phyloP scores from a whole-genome alignment of 768 basidiomycete species.

The Lyophyllum decastes region DNA sequence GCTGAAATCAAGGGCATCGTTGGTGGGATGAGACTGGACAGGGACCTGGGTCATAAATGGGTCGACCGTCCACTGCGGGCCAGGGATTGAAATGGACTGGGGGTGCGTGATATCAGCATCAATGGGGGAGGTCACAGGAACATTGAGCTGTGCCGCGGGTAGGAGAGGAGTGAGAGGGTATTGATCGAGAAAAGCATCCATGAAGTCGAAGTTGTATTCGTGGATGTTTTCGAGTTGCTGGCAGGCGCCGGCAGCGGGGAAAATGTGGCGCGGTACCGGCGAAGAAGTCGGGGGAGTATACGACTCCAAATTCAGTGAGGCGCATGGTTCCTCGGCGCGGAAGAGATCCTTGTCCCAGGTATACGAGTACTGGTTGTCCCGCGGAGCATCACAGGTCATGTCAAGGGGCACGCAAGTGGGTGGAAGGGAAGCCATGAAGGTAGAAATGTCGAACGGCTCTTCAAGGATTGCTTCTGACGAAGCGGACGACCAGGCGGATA shows the following conservation, averaged over 20 bases:
- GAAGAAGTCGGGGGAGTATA: not conserved
- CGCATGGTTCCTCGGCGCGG: not conserved
- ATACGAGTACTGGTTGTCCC: not conserved
- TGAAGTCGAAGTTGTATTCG: not conserved
- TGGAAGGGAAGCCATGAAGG: not conserved
- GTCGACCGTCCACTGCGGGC: no score
- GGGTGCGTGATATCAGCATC: not conserved
- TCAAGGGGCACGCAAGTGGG: not conserved
- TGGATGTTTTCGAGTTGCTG: not conserved
- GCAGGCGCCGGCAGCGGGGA: not conserved
- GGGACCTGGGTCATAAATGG: no score
- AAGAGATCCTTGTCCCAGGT: conserved; percentile 6
- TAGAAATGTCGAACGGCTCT: not conserved
- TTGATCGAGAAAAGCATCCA: not conserved
- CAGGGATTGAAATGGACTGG: not conserved
- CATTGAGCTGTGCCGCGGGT: not conserved
- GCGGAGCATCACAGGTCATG: not conserved
- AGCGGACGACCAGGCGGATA: not conserved
- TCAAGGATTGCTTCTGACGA: not conserved
- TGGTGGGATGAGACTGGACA: not conserved
- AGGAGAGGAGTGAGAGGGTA: not conserved
- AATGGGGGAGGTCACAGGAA: not conserved
- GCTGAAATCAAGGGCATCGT: not conserved
- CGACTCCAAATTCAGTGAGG: not conserved
- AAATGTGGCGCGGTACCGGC: not conserved